Evolutionary conservation across 1,139 yeast species (phyloP), one percentile per base, ranked within the genome.

Genomic region (Pichia sp.): DNA sequence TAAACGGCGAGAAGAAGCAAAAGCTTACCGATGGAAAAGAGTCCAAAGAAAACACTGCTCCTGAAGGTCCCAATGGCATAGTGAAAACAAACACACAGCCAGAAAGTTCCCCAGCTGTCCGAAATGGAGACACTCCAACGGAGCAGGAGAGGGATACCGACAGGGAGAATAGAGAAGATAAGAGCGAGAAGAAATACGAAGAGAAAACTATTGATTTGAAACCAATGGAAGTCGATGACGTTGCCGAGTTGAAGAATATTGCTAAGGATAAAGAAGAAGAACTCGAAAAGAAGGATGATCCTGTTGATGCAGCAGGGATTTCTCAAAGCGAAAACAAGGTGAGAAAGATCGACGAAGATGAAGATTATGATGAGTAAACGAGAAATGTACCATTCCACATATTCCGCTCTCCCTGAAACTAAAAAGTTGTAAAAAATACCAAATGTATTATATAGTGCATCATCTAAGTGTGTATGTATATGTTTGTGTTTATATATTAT

Each of bases 291-390:
- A 52, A 45, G 36, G 50, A 32, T 8, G 29, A 34, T 32, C 2
- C 13, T 16, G 11, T 16, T 40, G 41, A 34, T 19, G 23, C 23
- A 15, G 16, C 29, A 11, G 49, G 15, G 30, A 29, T 7, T n/a
- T 4, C 10, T 11, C 36, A 29, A 19, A 15, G 44, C 8, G 55
- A 54, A 61, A 84, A 85, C 34, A 90, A 88, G 23, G 82, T 86
- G 67, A 78, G 95, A 65, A 79, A 84, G 62, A 84, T 88, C 29
- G 92, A 85, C 52, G 96, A 87, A 65, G 96, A 88, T 66, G 92
- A 86, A 65, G 81, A 88, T 67, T 88, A 88, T 67, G 96, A 88
- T 67, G 95, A 86, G 57, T 55, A 29, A 44, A 42, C 19, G 45
- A 42, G 11, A 16, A 42, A 13, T 36, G 40, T 36, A 36, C 40